Evolutionary conservation across 352 stramenopile species (phyloP).

Genomic region (Phytopythium cucurbitacearum): DNA sequence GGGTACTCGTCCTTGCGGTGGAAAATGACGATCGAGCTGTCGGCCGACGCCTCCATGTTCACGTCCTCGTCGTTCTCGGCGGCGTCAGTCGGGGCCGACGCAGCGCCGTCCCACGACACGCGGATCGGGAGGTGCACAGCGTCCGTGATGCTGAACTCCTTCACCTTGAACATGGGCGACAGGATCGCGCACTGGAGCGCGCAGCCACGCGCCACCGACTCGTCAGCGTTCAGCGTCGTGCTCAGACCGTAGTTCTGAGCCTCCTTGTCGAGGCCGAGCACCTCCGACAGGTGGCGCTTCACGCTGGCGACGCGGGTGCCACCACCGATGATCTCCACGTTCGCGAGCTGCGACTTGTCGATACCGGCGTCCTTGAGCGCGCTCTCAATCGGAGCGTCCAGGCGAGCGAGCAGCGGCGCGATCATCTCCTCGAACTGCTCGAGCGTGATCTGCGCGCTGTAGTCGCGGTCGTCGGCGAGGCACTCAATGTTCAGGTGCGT

Average conservation of each 20-base stretch:
- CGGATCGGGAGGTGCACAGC: constrained; percentile 91
- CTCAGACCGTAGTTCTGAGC: constrained; percentile 96
- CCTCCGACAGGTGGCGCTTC: constrained; percentile 89
- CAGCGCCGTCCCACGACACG: constrained; percentile 90
- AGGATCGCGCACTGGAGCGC: constrained; percentile 98
- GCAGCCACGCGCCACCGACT: constrained; percentile 96
- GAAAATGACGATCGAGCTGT: constrained; percentile 94
- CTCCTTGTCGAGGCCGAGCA: constrained; percentile 92
- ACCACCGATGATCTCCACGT: constrained; percentile 96
- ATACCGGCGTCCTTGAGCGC: constrained; percentile 89
- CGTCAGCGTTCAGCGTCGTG: constrained; percentile 99
- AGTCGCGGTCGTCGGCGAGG: constrained; percentile 97
- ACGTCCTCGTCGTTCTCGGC: constrained; percentile 88
- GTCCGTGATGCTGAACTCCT: constrained; percentile 89
- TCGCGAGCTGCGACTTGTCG: constrained; percentile 84
- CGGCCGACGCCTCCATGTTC: constrained; percentile 61
- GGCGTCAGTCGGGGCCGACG: constrained; percentile 40
- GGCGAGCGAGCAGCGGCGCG: constrained; percentile 76
- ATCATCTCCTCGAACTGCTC: constrained; percentile 96
- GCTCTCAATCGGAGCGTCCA: constrained; percentile 82
- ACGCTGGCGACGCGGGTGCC: constrained; percentile 95
- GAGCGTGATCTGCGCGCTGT: constrained; percentile 91
- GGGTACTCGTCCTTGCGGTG: constrained; percentile 94
- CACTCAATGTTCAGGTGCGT: constrained; percentile 97
- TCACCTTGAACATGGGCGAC: constrained; percentile 97